phyloP scores from a whole-genome alignment of 768 basidiomycete species.

The Rhodocollybia butyracea region DNA sequence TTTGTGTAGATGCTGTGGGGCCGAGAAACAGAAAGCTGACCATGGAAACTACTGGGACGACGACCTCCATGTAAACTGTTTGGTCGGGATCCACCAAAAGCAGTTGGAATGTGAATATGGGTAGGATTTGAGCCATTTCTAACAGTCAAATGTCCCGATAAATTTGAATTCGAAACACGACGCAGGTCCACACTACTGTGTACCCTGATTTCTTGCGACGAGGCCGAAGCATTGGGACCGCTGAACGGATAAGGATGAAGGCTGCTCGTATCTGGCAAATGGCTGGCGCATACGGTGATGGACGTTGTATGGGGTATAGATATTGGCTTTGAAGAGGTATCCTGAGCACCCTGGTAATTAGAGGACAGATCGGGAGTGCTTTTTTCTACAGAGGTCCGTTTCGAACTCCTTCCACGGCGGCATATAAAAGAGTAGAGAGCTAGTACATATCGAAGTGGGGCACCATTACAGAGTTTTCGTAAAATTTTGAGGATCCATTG shows the following conservation, averaged over 20 bases:
- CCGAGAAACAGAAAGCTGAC: neutral
- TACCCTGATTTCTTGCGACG: constrained; percentile 1
- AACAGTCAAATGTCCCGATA: neutral
- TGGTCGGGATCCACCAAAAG: neutral
- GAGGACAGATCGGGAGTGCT: neutral
- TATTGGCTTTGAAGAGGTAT: neutral
- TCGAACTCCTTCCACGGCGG: neutral
- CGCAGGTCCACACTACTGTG: too few species aligned
- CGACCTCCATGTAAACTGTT: neutral
- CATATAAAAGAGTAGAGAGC: neutral
- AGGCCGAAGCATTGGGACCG: neutral
- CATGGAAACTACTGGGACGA: neutral
- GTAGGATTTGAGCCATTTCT: constrained; percentile 1
- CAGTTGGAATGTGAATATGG: neutral
- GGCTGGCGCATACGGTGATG: neutral
- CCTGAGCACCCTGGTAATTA: neutral
- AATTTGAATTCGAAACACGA: neutral
- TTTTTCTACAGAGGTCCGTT: neutral
- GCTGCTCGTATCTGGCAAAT: neutral
- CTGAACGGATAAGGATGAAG: neutral
- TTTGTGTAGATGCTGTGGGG: neutral
- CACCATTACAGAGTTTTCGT: neutral
- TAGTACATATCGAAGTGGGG: neutral
- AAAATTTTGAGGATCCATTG: neutral
- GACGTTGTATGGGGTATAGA: neutral